Base-by-base conservation (phyloP, 140 eudicot species). In the Stevia rebaudiana region DNA sequence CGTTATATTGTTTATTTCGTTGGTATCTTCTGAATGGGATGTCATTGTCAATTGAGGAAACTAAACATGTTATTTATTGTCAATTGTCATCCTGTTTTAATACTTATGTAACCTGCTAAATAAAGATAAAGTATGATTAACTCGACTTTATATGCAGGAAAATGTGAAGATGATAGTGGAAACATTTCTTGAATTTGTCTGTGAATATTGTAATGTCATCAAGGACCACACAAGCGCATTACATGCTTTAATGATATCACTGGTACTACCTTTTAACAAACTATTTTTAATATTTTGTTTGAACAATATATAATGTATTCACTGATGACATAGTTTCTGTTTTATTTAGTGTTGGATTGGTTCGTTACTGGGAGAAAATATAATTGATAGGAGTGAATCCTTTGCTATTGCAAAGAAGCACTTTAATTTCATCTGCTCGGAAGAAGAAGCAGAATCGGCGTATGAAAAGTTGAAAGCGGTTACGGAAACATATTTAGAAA, bases 341-440 rank as follows among this genome's bases (percentile, higher is more conserved):
- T 71, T 31, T 75, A n/a, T 65, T 56, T 83, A 91, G 98, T 87
- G 95, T 75, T 91, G 98, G 96, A 69, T 68, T 49, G 91, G 87
- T 10, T 88, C 95, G 33, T 83, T 86, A 30, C 60, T 82, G 59
- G 28, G 65, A 16, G 74, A 79, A 19, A 25, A 43, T 17, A 75
- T 82, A 50, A 68, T 87, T 42, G 89, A 91, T 66, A 81, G 80
- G 74, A 74, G 48, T 39, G 80, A 73, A 17, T 82, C 89, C 4
- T 83, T 91, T 51, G 30, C 31, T 24, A 70, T 85, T 54, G 95
- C 86, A 21, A 88, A 86, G 51, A 44, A 82, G 49, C 78, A 66
- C 62, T 61, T 87, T 63, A 59, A 81, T 23, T 85, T 81, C 43
- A 35, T 40, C 59, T 91, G 96, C 74, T 61, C 18, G 22, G 82